A percentile compares a stretch with the other conserved stretches of the same genome.
Conservation (phyloP, 2,329 filamentous ascomycete species). For the Cytospora piceae region DNA sequence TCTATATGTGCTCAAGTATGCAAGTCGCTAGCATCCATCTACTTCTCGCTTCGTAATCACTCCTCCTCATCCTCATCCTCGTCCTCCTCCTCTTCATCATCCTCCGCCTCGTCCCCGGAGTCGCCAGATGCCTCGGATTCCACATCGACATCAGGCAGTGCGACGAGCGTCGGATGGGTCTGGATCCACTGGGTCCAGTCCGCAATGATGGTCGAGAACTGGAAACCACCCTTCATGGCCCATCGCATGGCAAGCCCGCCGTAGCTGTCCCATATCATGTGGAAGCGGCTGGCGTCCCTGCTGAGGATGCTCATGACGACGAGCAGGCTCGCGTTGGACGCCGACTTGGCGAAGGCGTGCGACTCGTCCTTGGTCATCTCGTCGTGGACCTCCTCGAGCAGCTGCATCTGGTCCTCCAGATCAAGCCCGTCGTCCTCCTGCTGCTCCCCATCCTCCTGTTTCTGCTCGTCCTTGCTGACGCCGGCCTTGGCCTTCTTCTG, state of each 20-base stretch:
- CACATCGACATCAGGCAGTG: constrained; percentile 14
- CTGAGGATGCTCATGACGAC: constrained; percentile 65
- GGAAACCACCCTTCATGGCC: constrained; percentile 25
- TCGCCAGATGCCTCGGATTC: not conserved
- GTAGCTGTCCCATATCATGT: constrained; percentile 48
- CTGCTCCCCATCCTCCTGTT: not conserved
- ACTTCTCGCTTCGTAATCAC: not conserved
- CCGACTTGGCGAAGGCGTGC: constrained; percentile 73
- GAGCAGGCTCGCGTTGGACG: constrained; percentile 72
- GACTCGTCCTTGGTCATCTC: constrained; percentile 67
- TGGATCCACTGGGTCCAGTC: constrained; percentile 75
- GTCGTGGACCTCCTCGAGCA: constrained; percentile 70
- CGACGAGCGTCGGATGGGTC: constrained; percentile 24
- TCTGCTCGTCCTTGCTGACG: constrained; percentile 48
- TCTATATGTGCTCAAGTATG: not conserved
- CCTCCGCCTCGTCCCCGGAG: not conserved
- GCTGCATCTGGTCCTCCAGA: constrained; percentile 51
- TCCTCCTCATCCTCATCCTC: constrained; percentile 1
- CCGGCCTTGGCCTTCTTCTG: constrained; percentile 60
- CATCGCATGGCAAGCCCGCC: constrained; percentile 51
- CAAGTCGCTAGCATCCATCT: not conserved
- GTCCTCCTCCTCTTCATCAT: constrained; percentile 1
- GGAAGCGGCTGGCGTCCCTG: constrained; percentile 41
- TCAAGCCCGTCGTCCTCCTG: constrained; percentile 42
- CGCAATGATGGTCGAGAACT: constrained; percentile 61